These are phyloP conservation scores for Coniferiporia sulphurascens DNA, from an alignment of 1,284 basidiomycete species.

Conservation along the genomic window DNA sequence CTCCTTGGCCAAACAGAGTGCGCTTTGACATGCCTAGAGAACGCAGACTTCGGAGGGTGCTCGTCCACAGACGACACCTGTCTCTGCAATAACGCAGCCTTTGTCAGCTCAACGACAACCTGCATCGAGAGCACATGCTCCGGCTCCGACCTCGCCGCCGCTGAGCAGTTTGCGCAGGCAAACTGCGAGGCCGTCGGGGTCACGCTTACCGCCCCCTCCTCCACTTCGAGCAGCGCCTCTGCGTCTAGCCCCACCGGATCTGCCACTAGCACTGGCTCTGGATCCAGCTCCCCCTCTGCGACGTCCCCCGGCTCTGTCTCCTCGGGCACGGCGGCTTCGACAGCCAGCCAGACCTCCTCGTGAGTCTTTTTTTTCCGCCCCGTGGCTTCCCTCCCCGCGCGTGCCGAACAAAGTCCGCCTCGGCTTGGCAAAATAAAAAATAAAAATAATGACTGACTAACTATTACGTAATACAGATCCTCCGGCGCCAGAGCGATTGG, in stretches of 20 bases:
- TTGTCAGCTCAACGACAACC: conserved; percentile 40
- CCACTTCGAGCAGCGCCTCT: not conserved
- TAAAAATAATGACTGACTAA: not conserved
- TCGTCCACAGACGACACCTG: conserved; percentile 40
- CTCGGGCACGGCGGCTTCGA: not conserved
- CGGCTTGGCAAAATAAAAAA: no score
- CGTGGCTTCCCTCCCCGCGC: no score
- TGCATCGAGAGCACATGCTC: conserved; percentile 45
- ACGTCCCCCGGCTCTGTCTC: not conserved
- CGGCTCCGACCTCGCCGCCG: conserved; percentile 41
- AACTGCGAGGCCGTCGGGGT: conserved; percentile 51
- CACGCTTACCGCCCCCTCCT: conserved; percentile 32
- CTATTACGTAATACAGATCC: not conserved
- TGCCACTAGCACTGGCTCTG: conserved; percentile 15
- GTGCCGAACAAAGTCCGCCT: no score
- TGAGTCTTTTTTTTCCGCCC: not conserved
- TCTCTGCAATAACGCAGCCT: conserved; percentile 44
- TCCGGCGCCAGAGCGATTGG: conserved; percentile 28
- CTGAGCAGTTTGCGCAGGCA: conserved; percentile 38
- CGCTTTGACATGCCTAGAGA: conserved; percentile 39
- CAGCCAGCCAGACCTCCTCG: not conserved
- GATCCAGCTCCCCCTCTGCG: not conserved
- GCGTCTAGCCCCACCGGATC: conserved; percentile 14
- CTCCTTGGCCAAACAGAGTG: conserved; percentile 39
- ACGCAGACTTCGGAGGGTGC: conserved; percentile 40